Conservation (phyloP, 164 flowering plant genomes). For the Umbellularia californica region DNA sequence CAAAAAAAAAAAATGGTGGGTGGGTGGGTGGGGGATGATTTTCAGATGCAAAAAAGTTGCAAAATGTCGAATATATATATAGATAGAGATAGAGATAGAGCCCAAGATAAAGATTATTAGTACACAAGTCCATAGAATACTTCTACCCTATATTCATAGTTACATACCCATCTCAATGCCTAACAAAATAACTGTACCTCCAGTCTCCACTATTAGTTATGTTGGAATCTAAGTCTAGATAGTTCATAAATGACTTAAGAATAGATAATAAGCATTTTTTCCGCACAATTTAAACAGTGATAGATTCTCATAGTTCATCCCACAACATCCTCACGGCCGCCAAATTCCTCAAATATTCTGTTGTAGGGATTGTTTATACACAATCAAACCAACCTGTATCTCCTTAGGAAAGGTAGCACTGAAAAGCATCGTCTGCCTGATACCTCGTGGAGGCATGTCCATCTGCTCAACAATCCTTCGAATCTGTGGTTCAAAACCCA, state of each 20-base stretch:
- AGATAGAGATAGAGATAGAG: not conserved
- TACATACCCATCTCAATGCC: not conserved
- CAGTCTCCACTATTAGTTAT: not conserved
- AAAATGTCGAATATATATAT: not conserved
- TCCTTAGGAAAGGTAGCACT: constrained; percentile 84
- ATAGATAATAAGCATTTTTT: not conserved
- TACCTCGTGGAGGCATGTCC: constrained; percentile 77
- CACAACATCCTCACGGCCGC: not conserved
- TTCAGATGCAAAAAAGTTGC: no score
- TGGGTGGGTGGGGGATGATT: no score
- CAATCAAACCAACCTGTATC: constrained; percentile 49
- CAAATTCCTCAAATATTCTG: not conserved
- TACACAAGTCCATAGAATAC: no score
- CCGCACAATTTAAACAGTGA: no score
- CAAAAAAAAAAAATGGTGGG: no score
- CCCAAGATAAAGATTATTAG: no score
- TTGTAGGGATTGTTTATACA: not conserved
- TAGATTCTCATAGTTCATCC: no score
- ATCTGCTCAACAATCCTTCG: constrained; percentile 75
- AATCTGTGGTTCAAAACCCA: constrained; percentile 87
- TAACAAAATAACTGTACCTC: not conserved
- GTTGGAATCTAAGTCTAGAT: not conserved
- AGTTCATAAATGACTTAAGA: not conserved
- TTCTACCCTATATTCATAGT: not conserved
- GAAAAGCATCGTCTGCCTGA: constrained; percentile 68